These are phyloP conservation scores for Colletotrichum gloeosporioides DNA, from an alignment of 2,329 filamentous ascomycete species.

Conservation along the genomic window DNA sequence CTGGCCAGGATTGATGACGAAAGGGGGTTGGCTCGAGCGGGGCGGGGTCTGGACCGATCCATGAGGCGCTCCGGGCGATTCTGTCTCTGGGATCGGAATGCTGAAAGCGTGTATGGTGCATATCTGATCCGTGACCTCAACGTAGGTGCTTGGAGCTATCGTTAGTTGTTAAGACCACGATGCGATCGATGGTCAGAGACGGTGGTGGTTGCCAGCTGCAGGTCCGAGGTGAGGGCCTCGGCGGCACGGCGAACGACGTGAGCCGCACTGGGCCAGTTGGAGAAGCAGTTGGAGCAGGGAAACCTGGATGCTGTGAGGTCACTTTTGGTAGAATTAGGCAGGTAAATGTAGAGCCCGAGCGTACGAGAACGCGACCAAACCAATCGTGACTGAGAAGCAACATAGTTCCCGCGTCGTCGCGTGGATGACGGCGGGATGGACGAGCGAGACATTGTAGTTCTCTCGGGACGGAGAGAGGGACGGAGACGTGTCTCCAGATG, in stretches of 20 bases:
- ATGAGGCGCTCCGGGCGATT: neutral
- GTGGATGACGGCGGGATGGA: neutral
- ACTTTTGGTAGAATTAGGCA: neutral
- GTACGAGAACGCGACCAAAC: neutral
- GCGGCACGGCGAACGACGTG: neutral
- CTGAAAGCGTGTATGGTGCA: neutral
- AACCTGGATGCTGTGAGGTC: neutral
- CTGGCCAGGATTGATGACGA: neutral
- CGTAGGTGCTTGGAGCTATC: neutral
- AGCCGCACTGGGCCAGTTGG: neutral
- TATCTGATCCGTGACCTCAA: neutral
- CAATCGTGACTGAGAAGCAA: neutral
- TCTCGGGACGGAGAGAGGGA: neutral
- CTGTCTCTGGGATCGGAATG: neutral
- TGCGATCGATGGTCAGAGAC: neutral
- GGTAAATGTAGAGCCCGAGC: neutral
- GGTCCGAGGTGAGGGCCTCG: neutral
- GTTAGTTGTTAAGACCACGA: neutral
- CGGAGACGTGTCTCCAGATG: neutral
- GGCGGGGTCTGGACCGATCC: conserved; percentile 1
- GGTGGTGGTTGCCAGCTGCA: neutral
- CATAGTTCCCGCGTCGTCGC: neutral
- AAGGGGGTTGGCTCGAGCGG: conserved; percentile 1
- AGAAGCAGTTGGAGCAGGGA: neutral
- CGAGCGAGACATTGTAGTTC: neutral